A percentile compares a stretch with the other conserved stretches of the same genome.
phyloP scores from a whole-genome alignment of 331 rosid genomes.

The Malus hybrid region DNA sequence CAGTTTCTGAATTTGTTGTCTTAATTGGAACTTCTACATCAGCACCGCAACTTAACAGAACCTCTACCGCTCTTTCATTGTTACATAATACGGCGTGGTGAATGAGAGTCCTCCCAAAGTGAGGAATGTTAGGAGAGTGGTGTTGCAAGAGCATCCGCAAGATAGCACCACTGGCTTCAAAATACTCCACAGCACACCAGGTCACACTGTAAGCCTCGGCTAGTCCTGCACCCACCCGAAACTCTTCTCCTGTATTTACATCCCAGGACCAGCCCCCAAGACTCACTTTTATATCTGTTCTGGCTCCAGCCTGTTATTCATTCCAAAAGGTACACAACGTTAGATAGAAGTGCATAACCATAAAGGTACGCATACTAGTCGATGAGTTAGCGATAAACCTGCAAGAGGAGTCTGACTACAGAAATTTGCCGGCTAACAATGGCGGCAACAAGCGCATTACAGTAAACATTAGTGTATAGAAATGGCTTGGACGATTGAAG shows the following conservation, averaged over 20 bases:
- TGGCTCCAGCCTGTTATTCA: slow-evolving; percentile 40
- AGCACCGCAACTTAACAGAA: slow-evolving; percentile 27
- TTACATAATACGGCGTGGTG: slow-evolving; percentile 58
- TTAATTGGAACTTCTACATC: slow-evolving; percentile 22
- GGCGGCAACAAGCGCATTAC: slow-evolving; percentile 54
- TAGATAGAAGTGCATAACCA: background rate
- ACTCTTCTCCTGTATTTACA: slow-evolving; percentile 47
- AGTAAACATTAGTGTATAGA: slow-evolving; percentile 48
- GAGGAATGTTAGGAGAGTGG: slow-evolving; percentile 33
- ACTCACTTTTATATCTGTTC: slow-evolving; percentile 44
- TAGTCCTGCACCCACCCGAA: slow-evolving; percentile 66
- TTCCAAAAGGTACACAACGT: background rate
- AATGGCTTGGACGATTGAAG: slow-evolving; percentile 61
- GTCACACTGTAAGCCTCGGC: slow-evolving; percentile 55
- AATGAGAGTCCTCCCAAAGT: slow-evolving; percentile 51
- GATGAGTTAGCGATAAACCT: slow-evolving; percentile 20
- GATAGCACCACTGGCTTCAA: slow-evolving; percentile 51
- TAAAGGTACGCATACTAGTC: background rate
- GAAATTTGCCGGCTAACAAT: slow-evolving; percentile 51
- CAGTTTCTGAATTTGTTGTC: slow-evolving; percentile 27
- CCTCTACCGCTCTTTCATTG: slow-evolving; percentile 33
- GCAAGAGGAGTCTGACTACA: slow-evolving; percentile 45
- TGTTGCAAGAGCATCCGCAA: slow-evolving; percentile 37
- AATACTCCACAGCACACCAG: slow-evolving; percentile 77
- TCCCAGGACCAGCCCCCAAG: slow-evolving; percentile 80